Evolutionary conservation across 352 stramenopile species (phyloP), one percentile per base, ranked within the genome.

Genomic region (Pythium sp.): DNA sequence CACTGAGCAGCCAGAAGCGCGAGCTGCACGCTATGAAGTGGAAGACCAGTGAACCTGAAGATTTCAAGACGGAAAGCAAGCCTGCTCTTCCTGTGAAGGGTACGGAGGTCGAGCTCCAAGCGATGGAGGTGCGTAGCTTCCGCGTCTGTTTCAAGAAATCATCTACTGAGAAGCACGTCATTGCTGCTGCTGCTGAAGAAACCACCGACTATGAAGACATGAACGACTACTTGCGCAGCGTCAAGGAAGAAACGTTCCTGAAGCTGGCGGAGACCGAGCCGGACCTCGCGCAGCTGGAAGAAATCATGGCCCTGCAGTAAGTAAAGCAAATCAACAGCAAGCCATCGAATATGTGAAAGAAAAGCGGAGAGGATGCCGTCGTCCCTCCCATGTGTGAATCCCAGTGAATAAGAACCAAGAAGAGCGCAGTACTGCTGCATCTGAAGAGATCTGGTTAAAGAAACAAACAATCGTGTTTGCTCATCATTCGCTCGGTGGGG

Each of bases 71-170:
- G 8, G 30, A 68, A 0, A 58, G 41, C 53, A 38, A 58, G 47
- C 67, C 38, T 22, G 79, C 82, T 30, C 66, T 88, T 47, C 72
- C 81, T 49, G 72, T 92, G 6, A 72, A 80, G 51, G 79, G 81
- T 6, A 89, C 78, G 49, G 77, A 72, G 51, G 78, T 97, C 56
- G 78, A 80, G 57, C 70, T 99, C 9, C 77, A 93, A 55, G 78
- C 95, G 22, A 97, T 98, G 75, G 94, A 98, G 63, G 96, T 99
- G 58, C 87, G 92, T 64, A 97, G 93, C 0, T 99, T 98, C 78
- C 81, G 87, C 57, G 65, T 95, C 54, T 86, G 77, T 64, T 91
- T 93, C 61, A 60, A 26, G n/a, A 74, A 80, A 41, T 38, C 58
- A 4, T 18, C 22, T 60, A 49, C 15, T 24, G 15, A 54, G 26